Evolutionary conservation across 768 basidiomycete species (phyloP).

Genomic region (Mycena amicta): DNA sequence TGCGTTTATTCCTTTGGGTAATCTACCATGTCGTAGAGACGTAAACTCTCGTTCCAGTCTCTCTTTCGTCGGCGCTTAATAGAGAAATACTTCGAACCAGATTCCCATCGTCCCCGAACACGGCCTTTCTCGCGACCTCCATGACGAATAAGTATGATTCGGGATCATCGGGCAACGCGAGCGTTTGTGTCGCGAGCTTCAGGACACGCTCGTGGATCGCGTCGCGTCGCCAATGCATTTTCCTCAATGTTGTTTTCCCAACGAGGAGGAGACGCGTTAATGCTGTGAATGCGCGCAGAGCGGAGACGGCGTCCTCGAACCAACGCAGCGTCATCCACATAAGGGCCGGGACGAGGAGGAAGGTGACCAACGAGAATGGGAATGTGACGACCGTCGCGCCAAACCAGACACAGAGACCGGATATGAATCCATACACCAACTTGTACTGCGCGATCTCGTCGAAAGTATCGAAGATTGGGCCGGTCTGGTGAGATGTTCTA

Average conservation of each 20-base stretch:
- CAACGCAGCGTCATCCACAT: conserved; percentile 94
- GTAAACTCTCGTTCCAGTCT: conserved; percentile 87
- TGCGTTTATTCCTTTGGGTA: conserved; percentile 79
- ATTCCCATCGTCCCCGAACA: conserved; percentile 68
- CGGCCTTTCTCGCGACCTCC: conserved; percentile 76
- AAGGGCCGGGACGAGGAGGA: conserved; percentile 57
- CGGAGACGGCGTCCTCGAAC: conserved; percentile 82
- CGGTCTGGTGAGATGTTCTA: conserved; percentile 38
- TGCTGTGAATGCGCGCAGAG: conserved; percentile 72
- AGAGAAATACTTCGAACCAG: conserved; percentile 76
- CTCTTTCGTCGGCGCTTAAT: conserved; percentile 76
- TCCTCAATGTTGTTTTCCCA: conserved; percentile 56
- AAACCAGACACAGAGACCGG: conserved; percentile 72
- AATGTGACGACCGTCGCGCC: conserved; percentile 24
- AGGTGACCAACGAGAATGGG: conserved; percentile 50
- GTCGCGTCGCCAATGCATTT: conserved; percentile 54
- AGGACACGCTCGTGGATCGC: conserved; percentile 68
- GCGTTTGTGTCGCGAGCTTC: conserved; percentile 56
- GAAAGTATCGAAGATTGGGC: conserved; percentile 84
- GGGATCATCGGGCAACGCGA: conserved; percentile 70
- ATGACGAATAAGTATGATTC: conserved; percentile 57
- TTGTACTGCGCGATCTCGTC: conserved; percentile 92
- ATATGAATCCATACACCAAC: conserved; percentile 77
- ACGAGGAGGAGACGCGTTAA: conserved; percentile 65
- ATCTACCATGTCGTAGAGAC: conserved; percentile 81